Evolutionary conservation across 106 monocot species (phyloP).

Genomic region (Dioscorea alata): DNA sequence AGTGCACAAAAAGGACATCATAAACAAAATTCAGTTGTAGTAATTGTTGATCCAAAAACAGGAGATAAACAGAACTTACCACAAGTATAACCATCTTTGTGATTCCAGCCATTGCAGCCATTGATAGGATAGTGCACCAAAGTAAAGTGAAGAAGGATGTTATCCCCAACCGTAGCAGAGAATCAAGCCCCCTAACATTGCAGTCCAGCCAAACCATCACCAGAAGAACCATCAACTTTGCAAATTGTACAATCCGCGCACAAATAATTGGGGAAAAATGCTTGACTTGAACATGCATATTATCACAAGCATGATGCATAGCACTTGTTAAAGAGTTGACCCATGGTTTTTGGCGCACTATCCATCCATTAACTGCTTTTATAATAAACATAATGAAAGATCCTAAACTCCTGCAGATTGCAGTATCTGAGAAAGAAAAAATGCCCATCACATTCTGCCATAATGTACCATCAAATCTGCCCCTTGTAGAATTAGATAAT

Average conservation of each 20-base stretch:
- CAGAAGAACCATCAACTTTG: slow-evolving; percentile 55
- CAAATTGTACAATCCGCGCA: slow-evolving; percentile 44
- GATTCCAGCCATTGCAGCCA: slow-evolving; percentile 74
- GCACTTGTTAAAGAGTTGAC: slow-evolving; percentile 20
- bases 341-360: slow-evolving; percentile 56
- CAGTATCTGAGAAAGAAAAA: slow-evolving; percentile 11
- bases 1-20: too few relatives aligned
- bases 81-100: slow-evolving; percentile 50
- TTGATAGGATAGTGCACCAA: slow-evolving; percentile 76
- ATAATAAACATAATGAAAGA: slow-evolving; percentile 26
- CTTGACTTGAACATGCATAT: slow-evolving; percentile 30
- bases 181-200: slow-evolving; percentile 68
- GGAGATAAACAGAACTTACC: slow-evolving; percentile 30
- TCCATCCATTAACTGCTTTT: slow-evolving; percentile 34
- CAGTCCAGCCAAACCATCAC: slow-evolving; percentile 75
- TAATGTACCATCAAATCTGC: slow-evolving; percentile 6
- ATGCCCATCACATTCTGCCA: slow-evolving; percentile 11
- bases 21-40: too few relatives aligned
- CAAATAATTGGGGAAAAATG: slow-evolving; percentile 47
- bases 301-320: slow-evolving; percentile 23
- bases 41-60: too few relatives aligned
- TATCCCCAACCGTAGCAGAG: slow-evolving; percentile 70
- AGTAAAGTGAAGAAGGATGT: slow-evolving; percentile 71
- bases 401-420: slow-evolving; percentile 25
- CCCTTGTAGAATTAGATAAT: background rate